Conservation (phyloP, 352 stramenopile species). For the Phytophthora agathidicida region DNA sequence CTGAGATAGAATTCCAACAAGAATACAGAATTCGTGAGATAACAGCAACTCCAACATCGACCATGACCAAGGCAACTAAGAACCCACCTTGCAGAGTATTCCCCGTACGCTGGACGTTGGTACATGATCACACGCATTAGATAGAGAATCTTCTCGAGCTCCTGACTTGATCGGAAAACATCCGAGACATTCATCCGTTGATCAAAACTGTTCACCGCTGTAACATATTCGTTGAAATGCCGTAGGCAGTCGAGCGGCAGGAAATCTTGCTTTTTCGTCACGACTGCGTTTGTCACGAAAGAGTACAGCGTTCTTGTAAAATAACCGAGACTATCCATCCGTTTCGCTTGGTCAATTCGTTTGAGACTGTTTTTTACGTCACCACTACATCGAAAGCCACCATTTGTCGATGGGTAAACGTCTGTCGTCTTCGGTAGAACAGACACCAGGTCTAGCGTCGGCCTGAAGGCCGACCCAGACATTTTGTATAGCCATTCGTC, state of each 20-base stretch:
- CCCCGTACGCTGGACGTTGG: constrained; percentile 12
- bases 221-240: constrained; percentile 12
- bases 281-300: constrained; percentile 5
- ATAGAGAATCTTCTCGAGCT: constrained; percentile 23
- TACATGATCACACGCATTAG: constrained; percentile 22
- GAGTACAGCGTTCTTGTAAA: constrained; percentile 9
- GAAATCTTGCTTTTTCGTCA: constrained; percentile 6
- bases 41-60: no score
- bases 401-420: not conserved
- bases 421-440: not conserved
- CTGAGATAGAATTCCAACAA: no score
- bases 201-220: constrained; percentile 6
- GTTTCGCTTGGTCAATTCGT: constrained; percentile 6
- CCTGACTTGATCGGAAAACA: constrained; percentile 13
- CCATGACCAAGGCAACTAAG: no score
- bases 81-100: constrained; percentile 8
- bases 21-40: no score
- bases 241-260: constrained; percentile 1
- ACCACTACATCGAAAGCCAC: constrained; percentile 6
- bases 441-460: constrained; percentile 8
- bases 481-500: constrained; percentile 20
- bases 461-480: constrained; percentile 10
- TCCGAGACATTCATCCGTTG: not conserved
- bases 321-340: constrained; percentile 5
- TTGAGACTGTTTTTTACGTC: constrained; percentile 17